Conservation (phyloP, 768 basidiomycete species). For the Lentinula edodes region DNA sequence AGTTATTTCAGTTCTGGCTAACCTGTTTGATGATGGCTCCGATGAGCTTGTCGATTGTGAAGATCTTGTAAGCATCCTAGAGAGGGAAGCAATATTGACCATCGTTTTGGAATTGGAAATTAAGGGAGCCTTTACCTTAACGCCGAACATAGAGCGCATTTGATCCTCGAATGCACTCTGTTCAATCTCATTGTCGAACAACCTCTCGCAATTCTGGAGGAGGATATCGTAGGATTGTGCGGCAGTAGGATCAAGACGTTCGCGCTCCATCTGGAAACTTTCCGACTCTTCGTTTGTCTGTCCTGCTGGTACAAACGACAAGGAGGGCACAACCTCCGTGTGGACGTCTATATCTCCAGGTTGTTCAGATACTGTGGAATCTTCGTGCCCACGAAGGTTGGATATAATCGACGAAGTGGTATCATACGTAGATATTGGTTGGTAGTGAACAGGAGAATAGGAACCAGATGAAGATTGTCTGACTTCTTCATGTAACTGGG, state of each 20-base stretch:
- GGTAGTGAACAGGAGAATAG: constrained; percentile 6
- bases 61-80: constrained; percentile 80
- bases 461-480: constrained; percentile 32
- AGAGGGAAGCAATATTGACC: neutral
- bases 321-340: neutral
- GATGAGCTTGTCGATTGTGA: constrained; percentile 91
- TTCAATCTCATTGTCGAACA: constrained; percentile 93
- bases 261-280: constrained; percentile 9
- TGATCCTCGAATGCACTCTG: constrained; percentile 86
- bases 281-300: constrained; percentile 10
- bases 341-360: neutral
- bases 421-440: neutral
- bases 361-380: neutral
- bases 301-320: constrained; percentile 11
- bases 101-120: neutral
- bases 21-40: constrained; percentile 89
- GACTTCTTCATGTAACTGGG: constrained; percentile 10
- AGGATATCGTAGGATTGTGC: constrained; percentile 78
- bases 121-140: constrained; percentile 42
- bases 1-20: constrained; percentile 8
- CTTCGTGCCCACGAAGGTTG: neutral
- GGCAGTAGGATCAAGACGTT: constrained; percentile 34
- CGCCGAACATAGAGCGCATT: constrained; percentile 82
- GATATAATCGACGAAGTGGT: neutral
- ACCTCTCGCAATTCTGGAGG: constrained; percentile 79